A percentile compares a stretch with the other conserved stretches of the same genome.
These are phyloP conservation scores for Penicillium tannophilum DNA, from an alignment of 495 filamentous ascomycete genomes.

Conservation along the genomic window DNA sequence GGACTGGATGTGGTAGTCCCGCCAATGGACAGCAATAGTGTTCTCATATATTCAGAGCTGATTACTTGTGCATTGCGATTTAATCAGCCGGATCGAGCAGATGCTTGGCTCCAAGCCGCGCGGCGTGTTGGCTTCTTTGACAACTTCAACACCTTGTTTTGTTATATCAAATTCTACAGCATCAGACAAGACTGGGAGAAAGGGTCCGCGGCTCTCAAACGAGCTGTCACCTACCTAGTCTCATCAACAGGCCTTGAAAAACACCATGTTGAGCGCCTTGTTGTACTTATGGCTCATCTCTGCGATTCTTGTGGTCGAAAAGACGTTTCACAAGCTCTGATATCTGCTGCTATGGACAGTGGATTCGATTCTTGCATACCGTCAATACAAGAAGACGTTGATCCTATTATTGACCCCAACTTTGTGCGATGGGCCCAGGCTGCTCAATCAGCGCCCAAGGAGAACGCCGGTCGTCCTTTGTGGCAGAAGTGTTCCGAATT, in stretches of 20 bases:
- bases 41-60: constrained; percentile 37
- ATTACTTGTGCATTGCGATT: constrained; percentile 44
- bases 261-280: constrained; percentile 34
- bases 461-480: constrained; percentile 22
- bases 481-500: constrained; percentile 45
- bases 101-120: constrained; percentile 44
- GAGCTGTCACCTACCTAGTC: constrained; percentile 39
- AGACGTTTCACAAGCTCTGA: constrained; percentile 36
- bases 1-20: constrained; percentile 42
- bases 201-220: constrained; percentile 34
- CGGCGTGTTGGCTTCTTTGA: constrained; percentile 44
- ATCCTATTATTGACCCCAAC: constrained; percentile 26
- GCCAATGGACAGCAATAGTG: constrained; percentile 36
- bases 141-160: constrained; percentile 38
- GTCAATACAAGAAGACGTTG: constrained; percentile 31
- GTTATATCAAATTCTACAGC: constrained; percentile 44
- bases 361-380: constrained; percentile 37
- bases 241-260: constrained; percentile 35
- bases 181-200: constrained; percentile 43
- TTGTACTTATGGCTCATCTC: constrained; percentile 43
- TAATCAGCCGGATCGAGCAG: constrained; percentile 47
- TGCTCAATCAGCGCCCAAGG: constrained; percentile 16
- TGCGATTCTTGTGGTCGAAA: constrained; percentile 38
- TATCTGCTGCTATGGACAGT: constrained; percentile 39
- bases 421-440: constrained; percentile 32